These are phyloP conservation scores for Tolypocladium endophyticum DNA, from an alignment of 2,329 filamentous ascomycete genomes.

Conservation along the genomic window DNA sequence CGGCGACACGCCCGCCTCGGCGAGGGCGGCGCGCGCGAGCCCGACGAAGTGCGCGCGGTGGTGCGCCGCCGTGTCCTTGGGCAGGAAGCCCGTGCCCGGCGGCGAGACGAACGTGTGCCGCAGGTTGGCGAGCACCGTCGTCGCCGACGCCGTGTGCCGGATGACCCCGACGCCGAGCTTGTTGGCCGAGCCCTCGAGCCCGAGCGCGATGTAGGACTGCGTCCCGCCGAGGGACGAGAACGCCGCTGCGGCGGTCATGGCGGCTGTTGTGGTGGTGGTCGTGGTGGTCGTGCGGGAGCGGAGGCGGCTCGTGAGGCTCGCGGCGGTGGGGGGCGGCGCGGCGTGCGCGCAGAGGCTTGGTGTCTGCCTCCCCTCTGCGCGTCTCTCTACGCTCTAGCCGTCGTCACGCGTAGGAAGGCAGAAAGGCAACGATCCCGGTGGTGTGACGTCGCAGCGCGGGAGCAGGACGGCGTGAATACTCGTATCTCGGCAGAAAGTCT, in stretches of 20 bases:
- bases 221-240: conserved; percentile 9
- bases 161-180: conserved; percentile 94
- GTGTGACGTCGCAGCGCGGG: background rate
- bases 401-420: background rate
- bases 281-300: no score
- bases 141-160: conserved; percentile 51
- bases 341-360: background rate
- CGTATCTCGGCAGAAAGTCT: background rate
- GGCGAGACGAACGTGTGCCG: conserved; percentile 89
- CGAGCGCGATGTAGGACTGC: conserved; percentile 41
- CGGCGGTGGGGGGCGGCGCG: background rate
- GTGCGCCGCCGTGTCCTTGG: conserved; percentile 90
- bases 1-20: conserved; percentile 50
- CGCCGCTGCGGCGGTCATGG: conserved; percentile 15
- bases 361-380: background rate
- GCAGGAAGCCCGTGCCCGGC: conserved; percentile 87
- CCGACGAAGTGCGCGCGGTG: conserved; percentile 77
- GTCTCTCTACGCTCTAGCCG: background rate
- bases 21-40: conserved; percentile 70
- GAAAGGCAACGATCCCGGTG: background rate
- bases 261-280: background rate
- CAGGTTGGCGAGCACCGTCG: conserved; percentile 77
- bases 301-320: background rate
- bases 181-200: conserved; percentile 87
- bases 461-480: no score